These are phyloP conservation scores for Talaromyces marneffei DNA, from an alignment of 2,329 filamentous ascomycete genomes.

Conservation along the genomic window DNA sequence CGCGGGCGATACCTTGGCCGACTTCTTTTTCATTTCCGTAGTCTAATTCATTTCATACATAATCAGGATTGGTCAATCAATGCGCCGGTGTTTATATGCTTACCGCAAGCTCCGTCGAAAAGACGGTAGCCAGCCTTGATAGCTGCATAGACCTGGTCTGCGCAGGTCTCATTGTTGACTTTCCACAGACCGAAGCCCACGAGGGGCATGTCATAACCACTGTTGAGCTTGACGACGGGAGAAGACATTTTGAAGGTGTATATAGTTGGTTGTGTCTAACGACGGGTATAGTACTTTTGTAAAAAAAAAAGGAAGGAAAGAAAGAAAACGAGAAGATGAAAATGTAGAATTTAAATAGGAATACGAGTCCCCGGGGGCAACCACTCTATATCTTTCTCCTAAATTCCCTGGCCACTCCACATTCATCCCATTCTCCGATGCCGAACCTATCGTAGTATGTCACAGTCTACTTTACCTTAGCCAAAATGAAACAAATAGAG, in stretches of 20 bases:
- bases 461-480: background rate
- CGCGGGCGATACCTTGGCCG: conserved; percentile 69
- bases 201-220: conserved; percentile 33
- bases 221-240: conserved; percentile 25
- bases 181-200: conserved; percentile 64
- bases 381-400: conserved; percentile 3
- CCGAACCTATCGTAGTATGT: background rate
- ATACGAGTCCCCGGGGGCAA: background rate
- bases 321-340: background rate
- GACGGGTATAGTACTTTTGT: background rate
- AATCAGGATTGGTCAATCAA: too few relatives aligned
- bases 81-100: conserved; percentile 5
- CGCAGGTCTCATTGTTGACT: conserved; percentile 65
- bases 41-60: too few relatives aligned
- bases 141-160: conserved; percentile 71
- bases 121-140: conserved; percentile 57
- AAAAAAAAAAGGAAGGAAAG: background rate
- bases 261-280: background rate
- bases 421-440: background rate
- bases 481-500: conserved; percentile 1
- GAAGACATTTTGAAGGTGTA: conserved; percentile 19
- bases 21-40: conserved; percentile 78
- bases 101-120: conserved; percentile 57
- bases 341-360: background rate
- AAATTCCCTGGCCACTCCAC: background rate